A percentile compares a stretch with the other conserved stretches of the same genome.
Conservation (phyloP, 768 basidiomycete species). For the Gelatoporia subvermispora region DNA sequence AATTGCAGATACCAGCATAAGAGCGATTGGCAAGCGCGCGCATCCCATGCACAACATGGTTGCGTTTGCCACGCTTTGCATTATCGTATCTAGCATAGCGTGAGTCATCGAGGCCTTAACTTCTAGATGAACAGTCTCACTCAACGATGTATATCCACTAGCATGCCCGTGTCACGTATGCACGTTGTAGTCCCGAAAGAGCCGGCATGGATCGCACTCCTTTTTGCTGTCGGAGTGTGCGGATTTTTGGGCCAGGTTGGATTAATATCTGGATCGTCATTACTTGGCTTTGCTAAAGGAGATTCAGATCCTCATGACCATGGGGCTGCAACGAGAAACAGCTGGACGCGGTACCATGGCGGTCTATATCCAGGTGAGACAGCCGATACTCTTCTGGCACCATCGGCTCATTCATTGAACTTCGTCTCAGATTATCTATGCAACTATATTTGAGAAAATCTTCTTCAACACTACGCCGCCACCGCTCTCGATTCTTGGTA, state of each 20-base stretch:
- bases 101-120: conserved; percentile 3
- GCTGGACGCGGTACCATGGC: conserved; percentile 60
- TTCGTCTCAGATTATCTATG: conserved; percentile 54
- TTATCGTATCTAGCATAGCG: conserved; percentile 32
- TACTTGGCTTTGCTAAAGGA: background rate
- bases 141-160: conserved; percentile 13
- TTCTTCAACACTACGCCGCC: conserved; percentile 61
- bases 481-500: conserved; percentile 55
- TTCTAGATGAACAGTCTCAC: background rate
- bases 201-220: conserved; percentile 37
- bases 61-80: conserved; percentile 59
- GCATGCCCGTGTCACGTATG: conserved; percentile 38
- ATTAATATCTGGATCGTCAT: background rate
- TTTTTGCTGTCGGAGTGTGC: conserved; percentile 46
- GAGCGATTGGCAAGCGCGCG: conserved; percentile 72
- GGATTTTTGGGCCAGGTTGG: conserved; percentile 42
- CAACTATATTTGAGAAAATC: conserved; percentile 55
- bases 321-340: conserved; percentile 61
- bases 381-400: background rate
- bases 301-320: conserved; percentile 47
- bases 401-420: too few relatives aligned
- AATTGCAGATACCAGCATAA: conserved; percentile 41
- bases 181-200: conserved; percentile 41
- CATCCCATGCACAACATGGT: conserved; percentile 68
- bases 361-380: conserved; percentile 47